These are phyloP conservation scores for Babesia gibsoni DNA, from an alignment of 169 alveolate species.

Conservation along the genomic window DNA sequence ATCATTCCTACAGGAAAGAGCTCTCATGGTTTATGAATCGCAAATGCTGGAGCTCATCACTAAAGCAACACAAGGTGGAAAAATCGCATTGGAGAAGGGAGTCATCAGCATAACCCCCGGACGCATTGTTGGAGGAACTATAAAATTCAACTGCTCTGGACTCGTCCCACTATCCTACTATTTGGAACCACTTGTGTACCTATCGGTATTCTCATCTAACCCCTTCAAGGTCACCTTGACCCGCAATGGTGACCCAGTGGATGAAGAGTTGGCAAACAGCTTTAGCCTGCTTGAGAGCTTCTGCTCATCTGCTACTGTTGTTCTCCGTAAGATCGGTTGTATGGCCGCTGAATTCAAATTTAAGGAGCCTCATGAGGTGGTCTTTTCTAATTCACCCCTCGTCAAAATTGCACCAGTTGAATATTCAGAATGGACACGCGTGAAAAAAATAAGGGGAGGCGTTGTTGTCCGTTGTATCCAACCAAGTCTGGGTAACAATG, in stretches of 20 bases:
- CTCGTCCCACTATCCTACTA: conserved; percentile 44
- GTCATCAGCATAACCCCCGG: conserved; percentile 49
- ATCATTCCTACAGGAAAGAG: not conserved
- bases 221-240: conserved; percentile 24
- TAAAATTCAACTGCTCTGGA: conserved; percentile 33
- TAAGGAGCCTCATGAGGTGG: conserved; percentile 57
- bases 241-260: conserved; percentile 3
- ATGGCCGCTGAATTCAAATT: conserved; percentile 16
- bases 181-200: conserved; percentile 58
- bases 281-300: conserved; percentile 42
- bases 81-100: conserved; percentile 31
- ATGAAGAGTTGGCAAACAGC: conserved; percentile 14
- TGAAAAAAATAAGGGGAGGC: conserved; percentile 52
- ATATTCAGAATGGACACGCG: conserved; percentile 14
- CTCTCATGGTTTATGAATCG: conserved; percentile 30
- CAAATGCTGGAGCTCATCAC: conserved; percentile 42
- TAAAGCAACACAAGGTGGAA: conserved; percentile 52
- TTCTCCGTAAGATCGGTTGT: conserved; percentile 49
- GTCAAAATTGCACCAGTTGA: conserved; percentile 49
- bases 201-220: conserved; percentile 43
- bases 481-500: conserved; percentile 55
- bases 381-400: conserved; percentile 41
- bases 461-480: conserved; percentile 45
- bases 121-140: conserved; percentile 44
- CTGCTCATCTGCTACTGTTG: conserved; percentile 41